These are phyloP conservation scores for Pseudoturritis turrita DNA, from an alignment of 345 rosid species.

Conservation along the genomic window DNA sequence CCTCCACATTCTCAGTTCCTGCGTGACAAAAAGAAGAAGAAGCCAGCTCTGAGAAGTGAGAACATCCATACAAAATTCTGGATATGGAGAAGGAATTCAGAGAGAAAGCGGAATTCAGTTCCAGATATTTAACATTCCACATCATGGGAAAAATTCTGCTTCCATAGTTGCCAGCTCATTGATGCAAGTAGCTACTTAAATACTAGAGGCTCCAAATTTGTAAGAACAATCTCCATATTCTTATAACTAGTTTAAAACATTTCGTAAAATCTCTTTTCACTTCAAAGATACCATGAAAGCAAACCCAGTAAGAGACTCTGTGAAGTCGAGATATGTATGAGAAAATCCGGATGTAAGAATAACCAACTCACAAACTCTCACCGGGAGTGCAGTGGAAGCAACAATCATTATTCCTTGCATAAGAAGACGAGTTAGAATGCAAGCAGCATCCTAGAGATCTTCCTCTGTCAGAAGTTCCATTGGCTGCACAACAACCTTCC, in stretches of 20 bases:
- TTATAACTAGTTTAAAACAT: not conserved
- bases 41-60: conserved; percentile 13
- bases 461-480: conserved; percentile 26
- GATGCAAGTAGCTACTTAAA: not conserved
- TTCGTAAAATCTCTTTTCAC: not conserved
- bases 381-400: conserved; percentile 30
- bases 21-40: not conserved
- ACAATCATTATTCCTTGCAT: conserved; percentile 6
- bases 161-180: not conserved
- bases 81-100: not conserved
- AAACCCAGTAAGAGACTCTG: not conserved
- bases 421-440: conserved; percentile 17
- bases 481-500: conserved; percentile 23
- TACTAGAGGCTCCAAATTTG: not conserved
- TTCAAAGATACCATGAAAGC: not conserved
- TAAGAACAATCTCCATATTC: not conserved
- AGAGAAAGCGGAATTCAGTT: not conserved
- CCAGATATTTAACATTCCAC: not conserved
- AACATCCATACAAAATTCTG: not conserved
- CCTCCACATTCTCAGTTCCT: conserved; percentile 56
- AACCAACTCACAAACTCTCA: conserved; percentile 13
- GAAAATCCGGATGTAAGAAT: not conserved
- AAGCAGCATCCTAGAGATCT: conserved; percentile 27
- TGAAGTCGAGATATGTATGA: not conserved
- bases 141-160: not conserved